Conservation (phyloP, 768 basidiomycete genomes). For the Naganishia kalamii region DNA sequence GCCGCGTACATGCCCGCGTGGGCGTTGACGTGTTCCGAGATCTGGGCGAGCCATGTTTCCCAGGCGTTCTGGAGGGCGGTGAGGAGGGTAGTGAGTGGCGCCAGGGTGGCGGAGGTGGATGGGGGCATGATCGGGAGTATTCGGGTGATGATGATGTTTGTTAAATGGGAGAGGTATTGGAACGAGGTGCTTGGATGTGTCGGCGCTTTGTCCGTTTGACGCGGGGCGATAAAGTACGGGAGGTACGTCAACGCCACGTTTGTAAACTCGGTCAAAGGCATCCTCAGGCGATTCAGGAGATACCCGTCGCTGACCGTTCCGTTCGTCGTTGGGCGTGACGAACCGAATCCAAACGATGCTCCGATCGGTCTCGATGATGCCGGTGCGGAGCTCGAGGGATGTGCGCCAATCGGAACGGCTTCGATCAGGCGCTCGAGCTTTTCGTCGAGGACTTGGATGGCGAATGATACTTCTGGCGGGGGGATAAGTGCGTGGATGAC, state of each 20-base stretch:
- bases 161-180: constrained; percentile 4
- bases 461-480: neutral
- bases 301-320: constrained; percentile 5
- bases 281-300: neutral
- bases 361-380: neutral
- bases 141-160: neutral
- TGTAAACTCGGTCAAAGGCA: neutral
- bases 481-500: neutral
- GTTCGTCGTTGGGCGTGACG: neutral
- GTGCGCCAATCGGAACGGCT: neutral
- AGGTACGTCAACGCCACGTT: neutral
- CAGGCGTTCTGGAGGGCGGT: neutral
- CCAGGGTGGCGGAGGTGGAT: neutral
- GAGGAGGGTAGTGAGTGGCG: constrained; percentile 1
- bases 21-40: constrained; percentile 7
- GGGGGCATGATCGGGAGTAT: neutral
- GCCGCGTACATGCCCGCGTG: constrained; percentile 7
- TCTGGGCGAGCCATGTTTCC: neutral
- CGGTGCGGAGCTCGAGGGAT: neutral
- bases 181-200: constrained; percentile 10
- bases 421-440: neutral
- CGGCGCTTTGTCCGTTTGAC: neutral
- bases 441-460: neutral
- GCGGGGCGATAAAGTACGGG: constrained; percentile 2
- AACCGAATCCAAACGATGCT: neutral